Conservation (phyloP, 306 rosid genomes). For the Lathyrus aphaca region DNA sequence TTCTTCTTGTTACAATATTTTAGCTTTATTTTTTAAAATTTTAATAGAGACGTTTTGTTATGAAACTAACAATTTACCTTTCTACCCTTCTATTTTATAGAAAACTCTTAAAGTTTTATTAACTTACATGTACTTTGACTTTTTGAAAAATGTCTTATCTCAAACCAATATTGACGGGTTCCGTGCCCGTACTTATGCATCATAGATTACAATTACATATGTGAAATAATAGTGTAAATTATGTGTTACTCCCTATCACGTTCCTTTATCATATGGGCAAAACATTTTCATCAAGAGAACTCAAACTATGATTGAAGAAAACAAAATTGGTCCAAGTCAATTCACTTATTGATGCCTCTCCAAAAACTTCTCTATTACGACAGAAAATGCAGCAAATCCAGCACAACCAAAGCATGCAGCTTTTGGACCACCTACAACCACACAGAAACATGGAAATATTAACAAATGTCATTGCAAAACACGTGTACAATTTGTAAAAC, state of each 20-base stretch:
- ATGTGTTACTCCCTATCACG: not conserved
- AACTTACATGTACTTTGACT: no score
- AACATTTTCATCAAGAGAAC: slow-evolving; percentile 12
- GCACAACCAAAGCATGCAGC: slow-evolving; percentile 95
- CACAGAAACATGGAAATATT: slow-evolving; percentile 38
- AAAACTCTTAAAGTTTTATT: no score
- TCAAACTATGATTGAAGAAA: slow-evolving; percentile 18
- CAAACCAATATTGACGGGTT: no score
- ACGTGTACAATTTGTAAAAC: slow-evolving; percentile 8
- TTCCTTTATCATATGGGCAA: slow-evolving; percentile 30
- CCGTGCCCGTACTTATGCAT: no score
- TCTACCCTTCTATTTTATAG: no score
- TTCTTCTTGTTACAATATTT: no score
- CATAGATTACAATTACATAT: not conserved
- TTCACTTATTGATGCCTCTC: slow-evolving; percentile 68
- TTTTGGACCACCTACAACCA: slow-evolving; percentile 81
- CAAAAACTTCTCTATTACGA: slow-evolving; percentile 77
- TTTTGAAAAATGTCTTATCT: no score
- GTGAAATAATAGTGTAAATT: slow-evolving; percentile 16
- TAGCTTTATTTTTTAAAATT: no score
- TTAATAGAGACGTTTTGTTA: no score
- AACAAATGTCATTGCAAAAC: not conserved
- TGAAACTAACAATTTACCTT: no score
- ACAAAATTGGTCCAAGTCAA: slow-evolving; percentile 32
- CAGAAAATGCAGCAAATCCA: slow-evolving; percentile 92